Conservation (phyloP, 495 filamentous ascomycete species). For the Hypomontagnella submonticulosa region DNA sequence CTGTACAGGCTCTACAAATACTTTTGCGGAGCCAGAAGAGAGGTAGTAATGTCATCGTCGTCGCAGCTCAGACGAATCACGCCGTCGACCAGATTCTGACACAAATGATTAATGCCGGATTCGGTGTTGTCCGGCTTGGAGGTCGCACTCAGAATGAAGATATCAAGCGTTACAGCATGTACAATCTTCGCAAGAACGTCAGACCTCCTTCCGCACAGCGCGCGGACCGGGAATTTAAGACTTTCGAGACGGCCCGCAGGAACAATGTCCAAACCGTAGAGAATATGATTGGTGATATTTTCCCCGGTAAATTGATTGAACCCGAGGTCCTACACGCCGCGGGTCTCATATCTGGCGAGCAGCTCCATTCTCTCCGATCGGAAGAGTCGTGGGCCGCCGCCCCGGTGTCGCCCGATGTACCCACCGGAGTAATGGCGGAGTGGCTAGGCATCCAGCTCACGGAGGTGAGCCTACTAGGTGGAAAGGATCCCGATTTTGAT, state of each 20-base stretch:
- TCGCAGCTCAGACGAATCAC: constrained; percentile 92
- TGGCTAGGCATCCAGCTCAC: constrained; percentile 70
- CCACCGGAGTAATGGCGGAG: constrained; percentile 61
- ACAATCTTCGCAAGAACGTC: constrained; percentile 61
- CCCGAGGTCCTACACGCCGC: constrained; percentile 58
- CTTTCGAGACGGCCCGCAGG: constrained; percentile 41
- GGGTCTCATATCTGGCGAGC: constrained; percentile 68
- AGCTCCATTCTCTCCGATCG: constrained; percentile 67
- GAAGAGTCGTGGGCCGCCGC: constrained; percentile 65
- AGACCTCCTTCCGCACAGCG: constrained; percentile 1
- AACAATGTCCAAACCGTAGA: constrained; percentile 53
- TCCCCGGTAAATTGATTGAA: constrained; percentile 61
- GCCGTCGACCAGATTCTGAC: constrained; percentile 86
- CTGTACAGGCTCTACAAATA: constrained; percentile 74
- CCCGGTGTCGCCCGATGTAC: constrained; percentile 41
- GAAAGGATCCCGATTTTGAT: constrained; percentile 53
- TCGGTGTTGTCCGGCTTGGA: constrained; percentile 81
- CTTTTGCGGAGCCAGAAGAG: constrained; percentile 70
- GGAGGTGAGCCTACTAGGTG: constrained; percentile 40
- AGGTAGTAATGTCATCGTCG: constrained; percentile 65
- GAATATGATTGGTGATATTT: constrained; percentile 59
- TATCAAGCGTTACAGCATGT: constrained; percentile 74
- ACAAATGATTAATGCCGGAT: constrained; percentile 72
- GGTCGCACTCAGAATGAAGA: constrained; percentile 72
- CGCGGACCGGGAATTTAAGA: constrained; percentile 38